phyloP scores from a whole-genome alignment of 2,329 filamentous ascomycete genomes.

The Falciphora oryzae region DNA sequence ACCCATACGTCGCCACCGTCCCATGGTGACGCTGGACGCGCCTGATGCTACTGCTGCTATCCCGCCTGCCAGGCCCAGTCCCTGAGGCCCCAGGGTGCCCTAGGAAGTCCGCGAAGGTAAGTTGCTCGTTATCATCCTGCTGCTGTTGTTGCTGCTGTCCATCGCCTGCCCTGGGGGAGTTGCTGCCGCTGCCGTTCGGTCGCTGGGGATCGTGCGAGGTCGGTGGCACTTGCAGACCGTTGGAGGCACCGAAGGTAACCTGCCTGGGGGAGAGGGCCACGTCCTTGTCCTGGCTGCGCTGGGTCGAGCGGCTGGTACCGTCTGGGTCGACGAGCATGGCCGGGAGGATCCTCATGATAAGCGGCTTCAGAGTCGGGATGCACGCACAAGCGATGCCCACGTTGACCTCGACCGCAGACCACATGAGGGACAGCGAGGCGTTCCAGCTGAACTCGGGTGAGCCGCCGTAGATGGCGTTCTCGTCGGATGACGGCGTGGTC shows the following conservation, averaged over 20 bases:
- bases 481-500: conserved; percentile 29
- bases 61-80: neutral
- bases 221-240: conserved; percentile 8
- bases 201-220: neutral
- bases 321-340: conserved; percentile 49
- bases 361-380: conserved; percentile 84
- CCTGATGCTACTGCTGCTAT: neutral
- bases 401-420: conserved; percentile 89
- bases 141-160: neutral
- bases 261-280: conserved; percentile 16
- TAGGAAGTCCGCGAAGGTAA: conserved; percentile 35
- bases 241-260: neutral
- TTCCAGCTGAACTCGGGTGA: conserved; percentile 61
- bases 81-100: neutral
- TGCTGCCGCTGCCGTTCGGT: neutral
- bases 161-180: neutral
- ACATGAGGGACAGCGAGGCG: conserved; percentile 82
- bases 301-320: conserved; percentile 20
- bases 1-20: conserved; percentile 8
- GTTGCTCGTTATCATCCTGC: conserved; percentile 30
- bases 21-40: conserved; percentile 11
- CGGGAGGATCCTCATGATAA: conserved; percentile 62
- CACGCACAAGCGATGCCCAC: conserved; percentile 86
- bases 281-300: conserved; percentile 13
- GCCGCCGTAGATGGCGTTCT: conserved; percentile 42